Evolutionary conservation across 768 basidiomycete species (phyloP), one percentile per base, ranked within the genome.

Genomic region (Agrocybe chaxingu): DNA sequence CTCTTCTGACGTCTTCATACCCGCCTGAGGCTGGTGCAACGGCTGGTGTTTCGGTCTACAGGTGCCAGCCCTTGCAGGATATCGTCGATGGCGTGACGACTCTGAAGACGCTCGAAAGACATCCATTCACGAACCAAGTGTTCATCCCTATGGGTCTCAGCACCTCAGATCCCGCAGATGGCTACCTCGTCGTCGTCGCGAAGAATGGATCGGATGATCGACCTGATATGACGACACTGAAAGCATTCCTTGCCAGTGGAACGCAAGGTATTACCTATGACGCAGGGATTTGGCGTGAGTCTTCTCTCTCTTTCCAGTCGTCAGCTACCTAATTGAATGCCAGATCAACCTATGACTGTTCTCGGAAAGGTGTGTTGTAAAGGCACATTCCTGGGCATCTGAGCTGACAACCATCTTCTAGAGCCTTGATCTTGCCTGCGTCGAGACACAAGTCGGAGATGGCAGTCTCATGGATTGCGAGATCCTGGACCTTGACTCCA

Each of bases 261-360:
- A 78, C 81, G 0, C 96, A 99, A 63, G 97, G 94, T 0, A 80
- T 98, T 43, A 78, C 88, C 19, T 99, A 98, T 65, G 73, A 85
- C 55, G 79, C 77, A 2, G 91, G 82, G 2, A 73, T 92, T 38
- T 98, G 97, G 95, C 95, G 92, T 96, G 57, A 78, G 93, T 86
- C 16, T 37, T 52, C 10, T 18, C 46, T 19, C 31, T 35, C 40
- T 39, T 46, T 37, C 40, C 7, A 16, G 38, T 39, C 35, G 32
- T 42, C 42, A 37, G 42, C 50, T 61, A 44, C 60, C 45, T 18
- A 51, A 18, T 49, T 12, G 31, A 38, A 29, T 2, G 24, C 42
- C 64, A 95, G 93, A 98, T 69, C 94, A 97, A 74, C 94, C 96
- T 1, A 90, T 96, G 81, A 84, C 92, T 18, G 85, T 88, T 3